Percentiles rank a stretch among this genome's conserved stretches.
Evolutionary conservation across 371 early-diverging fungal species (phyloP).

Genomic region (Mucor mucedo): DNA sequence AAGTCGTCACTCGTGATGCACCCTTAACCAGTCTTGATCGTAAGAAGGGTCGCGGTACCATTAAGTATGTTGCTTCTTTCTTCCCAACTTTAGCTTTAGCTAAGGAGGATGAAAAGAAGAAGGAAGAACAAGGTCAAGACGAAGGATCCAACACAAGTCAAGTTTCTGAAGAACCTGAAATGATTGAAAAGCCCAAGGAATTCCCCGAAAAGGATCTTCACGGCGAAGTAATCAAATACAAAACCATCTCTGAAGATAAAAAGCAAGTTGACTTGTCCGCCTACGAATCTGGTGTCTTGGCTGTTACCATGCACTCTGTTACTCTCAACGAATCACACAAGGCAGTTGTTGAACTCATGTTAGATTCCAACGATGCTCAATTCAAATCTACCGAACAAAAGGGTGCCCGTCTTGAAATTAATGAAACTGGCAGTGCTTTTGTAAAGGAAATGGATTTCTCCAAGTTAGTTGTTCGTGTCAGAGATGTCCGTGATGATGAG

Average conservation of each 20-base stretch:
- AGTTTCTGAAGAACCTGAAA: slow-evolving; percentile 36
- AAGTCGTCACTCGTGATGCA: slow-evolving; percentile 49
- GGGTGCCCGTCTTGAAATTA: slow-evolving; percentile 41
- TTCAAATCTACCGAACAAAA: slow-evolving; percentile 44
- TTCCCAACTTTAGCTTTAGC: slow-evolving; percentile 71
- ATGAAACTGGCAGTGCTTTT: slow-evolving; percentile 53
- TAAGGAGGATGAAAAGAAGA: slow-evolving; percentile 30
- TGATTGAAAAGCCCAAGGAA: slow-evolving; percentile 34
- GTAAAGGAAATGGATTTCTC: slow-evolving; percentile 60
- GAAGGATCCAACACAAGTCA: slow-evolving; percentile 17
- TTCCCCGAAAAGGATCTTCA: slow-evolving; percentile 53
- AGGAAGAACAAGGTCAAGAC: slow-evolving; percentile 16
- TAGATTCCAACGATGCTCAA: slow-evolving; percentile 53
- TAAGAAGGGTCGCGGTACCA: slow-evolving; percentile 64
- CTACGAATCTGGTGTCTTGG: slow-evolving; percentile 55
- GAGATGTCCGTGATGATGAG: slow-evolving; percentile 39
- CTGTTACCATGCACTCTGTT: slow-evolving; percentile 44
- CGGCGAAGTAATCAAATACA: slow-evolving; percentile 47
- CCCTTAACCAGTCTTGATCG: slow-evolving; percentile 65
- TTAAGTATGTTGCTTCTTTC: slow-evolving; percentile 74
- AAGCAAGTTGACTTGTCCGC: slow-evolving; percentile 39
- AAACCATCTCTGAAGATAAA: slow-evolving; percentile 31
- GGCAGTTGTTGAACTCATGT: slow-evolving; percentile 38
- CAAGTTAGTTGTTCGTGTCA: slow-evolving; percentile 38
- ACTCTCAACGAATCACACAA: slow-evolving; percentile 29